Percentiles rank a stretch among this genome's conserved stretches.
phyloP scores from a whole-genome alignment of 1,284 basidiomycete species.

The Microbotryum violaceum region DNA sequence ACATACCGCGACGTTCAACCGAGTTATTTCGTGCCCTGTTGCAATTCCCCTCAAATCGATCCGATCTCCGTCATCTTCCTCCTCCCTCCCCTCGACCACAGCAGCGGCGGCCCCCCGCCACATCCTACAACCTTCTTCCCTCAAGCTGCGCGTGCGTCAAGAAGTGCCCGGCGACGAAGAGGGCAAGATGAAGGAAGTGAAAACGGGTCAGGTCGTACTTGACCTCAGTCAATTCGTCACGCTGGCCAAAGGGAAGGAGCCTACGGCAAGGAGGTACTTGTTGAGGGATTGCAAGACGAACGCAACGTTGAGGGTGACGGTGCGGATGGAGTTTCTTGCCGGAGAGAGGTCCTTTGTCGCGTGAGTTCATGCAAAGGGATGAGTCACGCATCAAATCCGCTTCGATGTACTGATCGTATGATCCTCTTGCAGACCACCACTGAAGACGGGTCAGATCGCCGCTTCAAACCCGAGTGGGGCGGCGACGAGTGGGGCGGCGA shows the following conservation, averaged over 20 bases:
- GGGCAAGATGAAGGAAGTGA: constrained; percentile 27
- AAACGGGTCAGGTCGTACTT: constrained; percentile 31
- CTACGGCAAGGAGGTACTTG: constrained; percentile 27
- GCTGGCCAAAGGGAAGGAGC: neutral
- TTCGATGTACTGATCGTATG: neutral
- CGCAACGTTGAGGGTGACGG: constrained; percentile 31
- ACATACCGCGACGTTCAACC: constrained; percentile 28
- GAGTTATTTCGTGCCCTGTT: constrained; percentile 33
- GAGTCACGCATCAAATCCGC: neutral
- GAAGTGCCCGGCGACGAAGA: constrained; percentile 23
- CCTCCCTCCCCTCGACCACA: constrained; percentile 3
- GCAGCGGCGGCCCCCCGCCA: constrained; percentile 3
- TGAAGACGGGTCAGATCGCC: too few relatives aligned
- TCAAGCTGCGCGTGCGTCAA: constrained; percentile 30
- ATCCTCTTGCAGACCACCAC: neutral
- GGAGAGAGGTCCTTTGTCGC: constrained; percentile 29
- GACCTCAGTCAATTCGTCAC: constrained; percentile 34
- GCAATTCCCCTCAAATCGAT: constrained; percentile 21
- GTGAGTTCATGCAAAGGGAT: constrained; percentile 10
- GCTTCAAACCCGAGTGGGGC: too few relatives aligned
- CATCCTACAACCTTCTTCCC: constrained; percentile 25
- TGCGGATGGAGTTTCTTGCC: constrained; percentile 33
- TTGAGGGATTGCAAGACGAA: constrained; percentile 34
- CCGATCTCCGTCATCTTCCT: neutral
- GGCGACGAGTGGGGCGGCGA: too few relatives aligned